Percentiles rank a stretch among this genome's conserved stretches.
phyloP scores from a whole-genome alignment of 2,329 filamentous ascomycete genomes.

The Colletotrichum lini region DNA sequence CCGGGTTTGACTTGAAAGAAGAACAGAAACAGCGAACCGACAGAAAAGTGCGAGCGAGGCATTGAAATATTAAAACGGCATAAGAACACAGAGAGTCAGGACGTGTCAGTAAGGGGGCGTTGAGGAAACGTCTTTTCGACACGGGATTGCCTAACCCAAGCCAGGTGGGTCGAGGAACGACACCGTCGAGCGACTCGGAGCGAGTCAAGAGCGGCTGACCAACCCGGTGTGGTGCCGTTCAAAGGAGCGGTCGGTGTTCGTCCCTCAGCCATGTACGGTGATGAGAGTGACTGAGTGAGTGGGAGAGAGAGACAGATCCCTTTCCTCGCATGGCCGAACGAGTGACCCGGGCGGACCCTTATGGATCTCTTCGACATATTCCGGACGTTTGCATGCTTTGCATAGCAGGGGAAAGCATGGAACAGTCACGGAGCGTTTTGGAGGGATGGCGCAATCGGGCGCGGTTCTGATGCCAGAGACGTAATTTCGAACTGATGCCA shows the following conservation, averaged over 20 bases:
- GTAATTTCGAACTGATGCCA: slow-evolving; percentile 31
- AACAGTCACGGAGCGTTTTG: slow-evolving; percentile 21
- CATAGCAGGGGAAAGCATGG: slow-evolving; percentile 9
- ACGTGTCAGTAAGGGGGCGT: slow-evolving; percentile 28
- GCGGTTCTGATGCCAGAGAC: slow-evolving; percentile 40
- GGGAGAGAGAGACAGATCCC: not conserved
- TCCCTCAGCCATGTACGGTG: slow-evolving; percentile 35
- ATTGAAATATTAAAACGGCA: slow-evolving; percentile 26
- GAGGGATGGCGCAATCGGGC: slow-evolving; percentile 39
- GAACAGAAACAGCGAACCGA: not conserved
- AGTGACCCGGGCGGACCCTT: slow-evolving; percentile 6
- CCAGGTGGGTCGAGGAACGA: slow-evolving; percentile 40
- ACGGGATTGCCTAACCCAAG: slow-evolving; percentile 43
- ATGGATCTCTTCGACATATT: slow-evolving; percentile 34
- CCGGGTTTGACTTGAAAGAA: not conserved
- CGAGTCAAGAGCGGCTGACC: slow-evolving; percentile 42
- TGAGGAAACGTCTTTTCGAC: slow-evolving; percentile 43
- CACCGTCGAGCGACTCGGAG: slow-evolving; percentile 38
- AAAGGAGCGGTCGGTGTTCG: slow-evolving; percentile 42
- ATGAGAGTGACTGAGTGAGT: no score
- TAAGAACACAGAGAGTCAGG: slow-evolving; percentile 16
- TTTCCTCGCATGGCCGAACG: slow-evolving; percentile 19
- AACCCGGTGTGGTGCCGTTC: slow-evolving; percentile 22
- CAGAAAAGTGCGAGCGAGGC: not conserved
- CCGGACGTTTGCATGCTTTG: slow-evolving; percentile 38